Evolutionary conservation across 768 basidiomycete species (phyloP).

Genomic region (Phaffia australis): DNA sequence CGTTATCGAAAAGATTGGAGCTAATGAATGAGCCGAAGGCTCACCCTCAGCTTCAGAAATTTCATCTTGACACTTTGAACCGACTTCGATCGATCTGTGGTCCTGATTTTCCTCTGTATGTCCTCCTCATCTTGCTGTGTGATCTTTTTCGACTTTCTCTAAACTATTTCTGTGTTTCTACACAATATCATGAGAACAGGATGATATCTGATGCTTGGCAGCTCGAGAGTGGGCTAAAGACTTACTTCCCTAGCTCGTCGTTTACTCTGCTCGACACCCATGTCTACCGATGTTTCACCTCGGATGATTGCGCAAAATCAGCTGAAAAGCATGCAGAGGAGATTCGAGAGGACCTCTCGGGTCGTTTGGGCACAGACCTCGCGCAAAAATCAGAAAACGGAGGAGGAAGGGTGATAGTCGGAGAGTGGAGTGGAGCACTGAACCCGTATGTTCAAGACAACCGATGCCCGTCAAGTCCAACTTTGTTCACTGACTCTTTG

Average conservation of each 20-base stretch:
- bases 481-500: background rate
- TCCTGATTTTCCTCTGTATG: conserved; percentile 48
- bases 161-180: background rate
- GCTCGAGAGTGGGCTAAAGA: conserved; percentile 38
- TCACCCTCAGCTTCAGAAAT: conserved; percentile 46
- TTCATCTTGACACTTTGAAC: conserved; percentile 53
- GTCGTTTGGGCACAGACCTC: conserved; percentile 34
- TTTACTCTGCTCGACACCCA: conserved; percentile 67
- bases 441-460: conserved; percentile 43
- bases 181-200: background rate
- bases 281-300: conserved; percentile 54
- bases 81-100: conserved; percentile 46
- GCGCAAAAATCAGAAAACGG: conserved; percentile 36
- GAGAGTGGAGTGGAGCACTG: conserved; percentile 69
- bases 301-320: conserved; percentile 46
- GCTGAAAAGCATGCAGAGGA: conserved; percentile 49
- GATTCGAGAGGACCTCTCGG: conserved; percentile 42
- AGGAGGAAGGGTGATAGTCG: conserved; percentile 53
- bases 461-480: too few species aligned
- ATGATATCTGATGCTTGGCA: conserved; percentile 63
- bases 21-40: conserved; percentile 53
- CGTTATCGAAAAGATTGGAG: conserved; percentile 37
- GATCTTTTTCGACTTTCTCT: background rate
- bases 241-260: conserved; percentile 40
- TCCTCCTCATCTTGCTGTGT: background rate